These are phyloP conservation scores for Populus nigra DNA, from an alignment of 345 rosid species.

Conservation along the genomic window DNA sequence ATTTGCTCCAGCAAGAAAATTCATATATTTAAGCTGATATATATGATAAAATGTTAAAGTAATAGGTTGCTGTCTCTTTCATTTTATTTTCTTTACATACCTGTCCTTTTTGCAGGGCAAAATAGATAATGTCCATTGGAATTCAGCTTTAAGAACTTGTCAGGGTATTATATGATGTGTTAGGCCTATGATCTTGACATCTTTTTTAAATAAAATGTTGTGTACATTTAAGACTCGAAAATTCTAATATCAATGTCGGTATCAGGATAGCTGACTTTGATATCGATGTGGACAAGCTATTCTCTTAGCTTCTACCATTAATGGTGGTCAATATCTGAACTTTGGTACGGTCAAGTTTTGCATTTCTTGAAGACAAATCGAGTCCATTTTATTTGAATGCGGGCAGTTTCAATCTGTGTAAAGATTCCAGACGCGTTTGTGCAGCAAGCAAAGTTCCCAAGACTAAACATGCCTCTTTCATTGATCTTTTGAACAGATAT, in stretches of 20 bases:
- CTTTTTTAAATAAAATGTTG: too few relatives aligned
- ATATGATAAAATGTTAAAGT: background rate
- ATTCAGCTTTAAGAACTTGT: background rate
- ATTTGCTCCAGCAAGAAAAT: background rate
- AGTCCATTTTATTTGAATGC: background rate
- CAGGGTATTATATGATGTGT: background rate
- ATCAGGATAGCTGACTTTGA: background rate
- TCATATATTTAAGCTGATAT: background rate
- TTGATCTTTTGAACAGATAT: slow-evolving; percentile 8
- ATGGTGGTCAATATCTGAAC: background rate
- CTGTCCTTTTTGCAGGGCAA: background rate
- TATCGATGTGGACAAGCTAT: slow-evolving; percentile 1
- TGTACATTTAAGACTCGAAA: background rate
- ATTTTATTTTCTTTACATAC: background rate
- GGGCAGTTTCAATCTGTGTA: background rate
- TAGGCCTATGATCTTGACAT: background rate
- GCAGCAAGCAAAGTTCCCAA: background rate
- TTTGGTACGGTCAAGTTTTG: background rate
- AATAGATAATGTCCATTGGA: background rate
- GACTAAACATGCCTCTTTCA: slow-evolving; percentile 6
- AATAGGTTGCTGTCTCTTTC: background rate
- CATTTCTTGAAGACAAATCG: background rate
- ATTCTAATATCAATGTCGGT: background rate
- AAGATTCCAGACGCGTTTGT: background rate
- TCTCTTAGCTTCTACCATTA: background rate